These are phyloP conservation scores for Alternaria conjuncta DNA, from an alignment of 2,329 filamentous ascomycete genomes.

Conservation along the genomic window DNA sequence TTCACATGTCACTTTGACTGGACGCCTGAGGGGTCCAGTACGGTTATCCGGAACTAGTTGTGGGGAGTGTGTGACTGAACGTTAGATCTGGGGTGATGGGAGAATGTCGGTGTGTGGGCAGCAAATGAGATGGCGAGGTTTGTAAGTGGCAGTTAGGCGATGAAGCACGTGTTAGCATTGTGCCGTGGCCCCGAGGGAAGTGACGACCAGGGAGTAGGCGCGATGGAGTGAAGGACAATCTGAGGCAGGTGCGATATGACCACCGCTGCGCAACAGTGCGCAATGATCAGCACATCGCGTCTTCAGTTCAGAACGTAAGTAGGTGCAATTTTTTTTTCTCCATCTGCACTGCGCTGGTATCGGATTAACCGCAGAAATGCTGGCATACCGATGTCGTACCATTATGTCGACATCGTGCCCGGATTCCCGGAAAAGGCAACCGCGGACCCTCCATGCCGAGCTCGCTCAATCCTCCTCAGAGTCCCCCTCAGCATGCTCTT, in stretches of 20 bases:
- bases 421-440: background rate
- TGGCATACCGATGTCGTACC: background rate
- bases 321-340: background rate
- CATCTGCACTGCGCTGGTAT: background rate
- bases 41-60: background rate
- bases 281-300: background rate
- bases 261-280: background rate
- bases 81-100: background rate
- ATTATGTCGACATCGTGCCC: background rate
- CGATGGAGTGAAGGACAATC: background rate
- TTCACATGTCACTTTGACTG: background rate
- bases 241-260: background rate
- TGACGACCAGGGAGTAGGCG: background rate
- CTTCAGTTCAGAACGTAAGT: background rate
- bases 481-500: slow-evolving; percentile 13
- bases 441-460: background rate
- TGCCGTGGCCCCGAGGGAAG: background rate
- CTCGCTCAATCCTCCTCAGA: slow-evolving; percentile 11
- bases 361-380: rapidly evolving
- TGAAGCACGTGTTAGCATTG: background rate
- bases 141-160: background rate
- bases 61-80: background rate
- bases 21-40: background rate
- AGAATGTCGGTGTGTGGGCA: background rate
- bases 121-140: background rate